Evolutionary conservation across 148 eudicot species (phyloP), one percentile per base, ranked within the genome.

Genomic region (Dysphania ambrosioides): DNA sequence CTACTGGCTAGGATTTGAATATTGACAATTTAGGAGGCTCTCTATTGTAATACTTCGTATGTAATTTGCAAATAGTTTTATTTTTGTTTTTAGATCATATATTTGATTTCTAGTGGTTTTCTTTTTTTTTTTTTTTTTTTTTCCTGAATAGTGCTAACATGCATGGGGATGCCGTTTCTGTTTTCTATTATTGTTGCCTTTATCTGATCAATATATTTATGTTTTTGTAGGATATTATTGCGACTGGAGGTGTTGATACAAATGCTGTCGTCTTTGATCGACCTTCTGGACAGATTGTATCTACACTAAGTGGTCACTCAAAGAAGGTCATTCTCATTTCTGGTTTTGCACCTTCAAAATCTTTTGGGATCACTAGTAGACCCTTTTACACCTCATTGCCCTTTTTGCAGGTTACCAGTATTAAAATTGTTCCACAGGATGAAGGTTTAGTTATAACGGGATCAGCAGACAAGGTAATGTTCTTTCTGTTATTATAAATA

Each of bases 261-360:
- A 95, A 85, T 85, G 96, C 88, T 68, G 91, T 90, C 36, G 83
- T 95, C 72, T 92, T 95, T 79, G 82, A 92, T 86, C 86, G 89
- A 69, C 71, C 93, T 44, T 87, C 97, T 68, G 96, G 89, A 73
- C 86, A 88, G 86, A 89, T 88, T 42, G 76, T 90, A 81, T 88
- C 98, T 34, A 95, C 96, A 16, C 96, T 92, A 38, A 95, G 92
- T 82, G 97, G 97, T 75, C 98, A 95, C 75, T 90, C 98, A 59
- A 95, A 95, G 89, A 91, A 88, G 98, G 98, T 92, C 15, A 19
- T 60, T 41, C 34, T 24, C 42, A 6, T 9, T 42, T 31, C 72
- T 44, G 56, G 36, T 23, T 71, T 65, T 78, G 62, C 73, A 34
- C n/a, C 18, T 36, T 65, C 42, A 42, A 60, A 59, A 58, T 18